Conservation (phyloP, 176 grass and related monocot genomes). For the Alloteropsis semialata region DNA sequence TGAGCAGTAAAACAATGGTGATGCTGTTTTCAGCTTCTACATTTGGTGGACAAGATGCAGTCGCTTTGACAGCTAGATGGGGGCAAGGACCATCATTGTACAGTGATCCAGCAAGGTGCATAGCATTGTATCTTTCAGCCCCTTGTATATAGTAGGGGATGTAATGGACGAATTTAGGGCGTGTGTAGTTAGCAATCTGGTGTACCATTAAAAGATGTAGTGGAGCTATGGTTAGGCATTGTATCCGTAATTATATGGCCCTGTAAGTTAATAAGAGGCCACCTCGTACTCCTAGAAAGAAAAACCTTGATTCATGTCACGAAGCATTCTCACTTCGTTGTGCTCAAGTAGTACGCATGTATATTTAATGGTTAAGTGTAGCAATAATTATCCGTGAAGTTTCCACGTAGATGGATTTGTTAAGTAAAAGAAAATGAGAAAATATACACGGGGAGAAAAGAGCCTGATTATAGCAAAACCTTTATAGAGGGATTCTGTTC, state of each 20-base stretch:
- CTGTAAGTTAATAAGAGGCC: slow-evolving; percentile 38
- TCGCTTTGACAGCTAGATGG: not conserved
- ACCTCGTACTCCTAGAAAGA: not conserved
- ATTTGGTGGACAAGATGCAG: not conserved
- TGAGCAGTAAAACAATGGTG: slow-evolving; percentile 41
- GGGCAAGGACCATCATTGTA: not conserved
- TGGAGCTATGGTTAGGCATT: slow-evolving; percentile 11
- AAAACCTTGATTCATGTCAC: not conserved
- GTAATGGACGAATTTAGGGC: not conserved
- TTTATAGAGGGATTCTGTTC: no score
- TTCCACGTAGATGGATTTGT: not conserved
- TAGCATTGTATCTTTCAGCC: slow-evolving; percentile 5
- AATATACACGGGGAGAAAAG: no score
- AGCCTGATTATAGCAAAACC: not conserved
- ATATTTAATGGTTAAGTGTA: not conserved
- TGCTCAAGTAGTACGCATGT: not conserved
- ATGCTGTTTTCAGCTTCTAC: slow-evolving; percentile 5
- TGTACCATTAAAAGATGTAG: slow-evolving; percentile 9
- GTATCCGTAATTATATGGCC: slow-evolving; percentile 3
- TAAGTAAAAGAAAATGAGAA: no score
- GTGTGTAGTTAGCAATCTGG: slow-evolving; percentile 14
- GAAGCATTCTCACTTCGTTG: not conserved
- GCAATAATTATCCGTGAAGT: not conserved
- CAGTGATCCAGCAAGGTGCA: not conserved
- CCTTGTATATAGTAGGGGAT: slow-evolving; percentile 44